Conservation (phyloP, 306 rosid genomes). For the Prunus padus region DNA sequence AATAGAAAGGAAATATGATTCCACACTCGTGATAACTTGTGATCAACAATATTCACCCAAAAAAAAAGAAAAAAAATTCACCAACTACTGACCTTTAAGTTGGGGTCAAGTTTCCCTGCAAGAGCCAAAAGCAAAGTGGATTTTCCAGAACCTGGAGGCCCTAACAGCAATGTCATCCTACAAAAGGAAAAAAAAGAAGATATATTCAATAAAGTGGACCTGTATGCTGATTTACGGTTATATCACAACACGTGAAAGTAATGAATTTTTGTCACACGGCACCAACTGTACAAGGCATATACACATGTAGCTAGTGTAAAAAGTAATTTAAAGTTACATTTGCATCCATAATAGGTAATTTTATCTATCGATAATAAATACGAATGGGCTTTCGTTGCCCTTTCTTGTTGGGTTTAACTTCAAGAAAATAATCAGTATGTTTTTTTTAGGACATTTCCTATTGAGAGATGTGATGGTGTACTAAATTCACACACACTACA, state of each 20-base stretch:
- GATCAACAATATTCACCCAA: slow-evolving; percentile 10
- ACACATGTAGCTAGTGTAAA: neutral
- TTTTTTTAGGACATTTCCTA: no score
- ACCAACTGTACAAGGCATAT: neutral
- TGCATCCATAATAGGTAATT: neutral
- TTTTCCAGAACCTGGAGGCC: slow-evolving; percentile 89
- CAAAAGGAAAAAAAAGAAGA: slow-evolving; percentile 9
- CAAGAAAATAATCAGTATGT: no score
- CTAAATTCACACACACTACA: no score
- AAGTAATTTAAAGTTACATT: neutral
- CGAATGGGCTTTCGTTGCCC: neutral
- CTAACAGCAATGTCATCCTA: slow-evolving; percentile 89
- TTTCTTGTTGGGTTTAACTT: no score
- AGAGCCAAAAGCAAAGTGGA: slow-evolving; percentile 76
- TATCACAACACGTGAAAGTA: slow-evolving; percentile 38
- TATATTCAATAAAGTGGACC: neutral
- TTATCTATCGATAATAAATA: neutral
- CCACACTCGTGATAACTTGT: slow-evolving; percentile 5
- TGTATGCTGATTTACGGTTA: slow-evolving; percentile 16
- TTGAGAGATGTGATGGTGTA: no score
- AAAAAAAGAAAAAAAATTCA: neutral
- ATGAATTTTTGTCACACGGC: slow-evolving; percentile 12
- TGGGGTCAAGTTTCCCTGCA: slow-evolving; percentile 71
- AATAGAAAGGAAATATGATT: neutral
- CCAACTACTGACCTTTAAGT: slow-evolving; percentile 49